Conservation (phyloP, 2,329 filamentous ascomycete species). For the Beauveria sp. region DNA sequence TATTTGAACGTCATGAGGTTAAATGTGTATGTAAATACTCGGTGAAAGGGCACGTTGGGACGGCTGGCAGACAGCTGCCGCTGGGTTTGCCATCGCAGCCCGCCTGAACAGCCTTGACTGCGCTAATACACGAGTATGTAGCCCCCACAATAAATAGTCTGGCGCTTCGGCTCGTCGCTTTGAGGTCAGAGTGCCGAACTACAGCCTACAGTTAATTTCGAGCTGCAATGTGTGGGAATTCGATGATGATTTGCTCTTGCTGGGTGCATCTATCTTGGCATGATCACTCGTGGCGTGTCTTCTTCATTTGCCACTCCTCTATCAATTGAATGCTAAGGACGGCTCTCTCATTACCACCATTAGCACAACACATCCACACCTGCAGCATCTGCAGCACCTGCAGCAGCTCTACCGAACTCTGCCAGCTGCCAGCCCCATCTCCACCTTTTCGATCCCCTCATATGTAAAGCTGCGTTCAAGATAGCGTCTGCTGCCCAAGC, state of each 20-base stretch:
- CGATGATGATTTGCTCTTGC: too few relatives aligned
- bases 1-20: background rate
- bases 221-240: too few relatives aligned
- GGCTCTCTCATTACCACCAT: background rate
- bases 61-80: too few relatives aligned
- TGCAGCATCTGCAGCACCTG: background rate
- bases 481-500: background rate
- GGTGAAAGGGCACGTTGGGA: background rate
- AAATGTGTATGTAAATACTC: background rate
- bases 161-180: too few relatives aligned
- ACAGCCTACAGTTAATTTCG: too few relatives aligned
- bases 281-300: too few relatives aligned
- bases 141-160: background rate
- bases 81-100: background rate
- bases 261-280: too few relatives aligned
- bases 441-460: conserved; percentile 12
- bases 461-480: background rate
- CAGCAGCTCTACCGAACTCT: background rate
- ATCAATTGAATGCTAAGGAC: too few relatives aligned
- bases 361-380: background rate
- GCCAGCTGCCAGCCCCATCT: conserved; percentile 6
- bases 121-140: background rate
- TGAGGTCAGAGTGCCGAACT: too few relatives aligned
- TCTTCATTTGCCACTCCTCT: too few relatives aligned
- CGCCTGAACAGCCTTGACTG: background rate